These are phyloP conservation scores for Nakazawaea ernobii DNA, from an alignment of 805 yeast genomes.

Conservation along the genomic window DNA sequence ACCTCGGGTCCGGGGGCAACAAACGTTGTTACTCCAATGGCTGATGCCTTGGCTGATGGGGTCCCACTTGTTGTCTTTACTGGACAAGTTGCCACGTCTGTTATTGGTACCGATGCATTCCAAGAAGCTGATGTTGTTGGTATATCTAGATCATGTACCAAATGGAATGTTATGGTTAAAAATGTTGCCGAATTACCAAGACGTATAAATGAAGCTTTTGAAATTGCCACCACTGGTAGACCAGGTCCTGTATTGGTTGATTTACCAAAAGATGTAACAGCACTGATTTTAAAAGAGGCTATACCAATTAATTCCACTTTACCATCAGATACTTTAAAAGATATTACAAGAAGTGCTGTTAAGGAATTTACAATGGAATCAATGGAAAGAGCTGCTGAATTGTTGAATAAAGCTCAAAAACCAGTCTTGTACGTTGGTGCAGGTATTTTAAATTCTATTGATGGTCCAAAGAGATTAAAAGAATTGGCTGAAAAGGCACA, in stretches of 20 bases:
- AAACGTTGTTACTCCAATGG: conserved; percentile 96
- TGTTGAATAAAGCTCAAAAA: conserved; percentile 76
- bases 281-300: conserved; percentile 77
- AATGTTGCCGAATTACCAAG: conserved; percentile 90
- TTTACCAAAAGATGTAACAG: conserved; percentile 96
- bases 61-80: conserved; percentile 94
- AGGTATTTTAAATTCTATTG: conserved; percentile 75
- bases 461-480: conserved; percentile 73
- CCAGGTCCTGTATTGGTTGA: conserved; percentile 99
- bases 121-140: conserved; percentile 99
- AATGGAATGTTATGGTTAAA: conserved; percentile 99
- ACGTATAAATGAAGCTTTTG: conserved; percentile 96
- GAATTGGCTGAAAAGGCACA: conserved; percentile 86
- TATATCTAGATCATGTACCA: conserved; percentile 94
- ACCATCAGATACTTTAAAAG: conserved; percentile 66
- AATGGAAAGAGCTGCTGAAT: conserved; percentile 67
- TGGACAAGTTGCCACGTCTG: conserved; percentile 94
- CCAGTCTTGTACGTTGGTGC: conserved; percentile 92
- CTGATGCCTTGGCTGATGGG: conserved; percentile 96
- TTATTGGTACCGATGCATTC: conserved; percentile 98
- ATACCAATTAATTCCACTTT: conserved; percentile 78
- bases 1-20: conserved; percentile 99
- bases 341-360: conserved; percentile 63
- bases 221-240: conserved; percentile 91
- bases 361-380: conserved; percentile 72